Conservation (phyloP, 352 stramenopile genomes). For the Phytophthora rubi region DNA sequence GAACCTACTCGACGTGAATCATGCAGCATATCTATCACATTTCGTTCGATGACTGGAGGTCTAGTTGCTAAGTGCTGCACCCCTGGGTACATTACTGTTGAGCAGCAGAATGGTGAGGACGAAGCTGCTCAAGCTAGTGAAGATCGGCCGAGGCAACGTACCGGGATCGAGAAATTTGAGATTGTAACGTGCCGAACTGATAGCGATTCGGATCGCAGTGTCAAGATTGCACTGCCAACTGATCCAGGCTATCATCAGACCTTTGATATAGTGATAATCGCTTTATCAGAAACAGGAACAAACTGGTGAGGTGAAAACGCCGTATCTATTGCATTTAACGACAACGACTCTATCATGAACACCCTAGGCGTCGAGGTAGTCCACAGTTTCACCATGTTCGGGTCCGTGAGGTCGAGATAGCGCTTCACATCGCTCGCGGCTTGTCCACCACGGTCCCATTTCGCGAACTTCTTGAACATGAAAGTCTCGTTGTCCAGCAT, state of each 20-base stretch:
- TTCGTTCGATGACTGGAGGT: slow-evolving; percentile 30
- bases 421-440: no score
- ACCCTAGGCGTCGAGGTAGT: no score
- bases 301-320: no score
- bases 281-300: no score
- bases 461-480: no score
- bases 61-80: slow-evolving; percentile 9
- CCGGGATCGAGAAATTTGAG: slow-evolving; percentile 35
- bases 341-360: no score
- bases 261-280: no score
- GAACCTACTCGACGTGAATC: slow-evolving; percentile 1
- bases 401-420: no score
- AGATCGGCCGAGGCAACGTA: slow-evolving; percentile 9
- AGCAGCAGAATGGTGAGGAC: slow-evolving; percentile 19
- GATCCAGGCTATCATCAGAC: slow-evolving; percentile 39
- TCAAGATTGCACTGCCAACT: slow-evolving; percentile 36
- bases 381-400: no score
- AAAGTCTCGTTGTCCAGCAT: no score
- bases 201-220: not conserved
- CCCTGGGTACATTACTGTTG: slow-evolving; percentile 25
- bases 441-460: no score
- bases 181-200: slow-evolving; percentile 28
- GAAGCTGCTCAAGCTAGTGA: not conserved
- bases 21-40: slow-evolving; percentile 46
- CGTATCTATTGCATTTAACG: no score